Percentiles rank a stretch among this genome's conserved stretches.
Evolutionary conservation across 176 grass and related monocot species (phyloP).

Genomic region (Musa troglodytarum): DNA sequence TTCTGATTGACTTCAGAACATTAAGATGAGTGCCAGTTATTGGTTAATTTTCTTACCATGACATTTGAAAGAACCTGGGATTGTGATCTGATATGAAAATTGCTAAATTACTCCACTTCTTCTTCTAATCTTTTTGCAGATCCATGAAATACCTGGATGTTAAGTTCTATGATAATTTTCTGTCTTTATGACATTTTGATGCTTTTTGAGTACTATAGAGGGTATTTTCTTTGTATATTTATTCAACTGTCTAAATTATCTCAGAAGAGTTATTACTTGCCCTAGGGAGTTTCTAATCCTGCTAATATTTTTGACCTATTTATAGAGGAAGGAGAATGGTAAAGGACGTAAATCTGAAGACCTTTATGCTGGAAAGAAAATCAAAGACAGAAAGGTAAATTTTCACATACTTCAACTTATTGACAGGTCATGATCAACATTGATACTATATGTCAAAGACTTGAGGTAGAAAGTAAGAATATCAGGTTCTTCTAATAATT

Average conservation of each 20-base stretch:
- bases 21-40: too few species aligned
- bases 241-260: constrained; percentile 2
- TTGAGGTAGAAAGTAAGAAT: neutral
- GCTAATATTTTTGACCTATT: constrained; percentile 11
- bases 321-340: constrained; percentile 70
- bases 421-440: neutral
- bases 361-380: constrained; percentile 54
- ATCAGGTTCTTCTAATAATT: too few species aligned
- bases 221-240: neutral
- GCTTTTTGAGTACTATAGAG: neutral
- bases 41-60: too few species aligned
- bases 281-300: constrained; percentile 31
- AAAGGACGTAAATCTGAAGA: constrained; percentile 54
- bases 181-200: neutral
- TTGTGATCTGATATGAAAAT: too few species aligned
- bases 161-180: too few species aligned
- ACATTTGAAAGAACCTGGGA: too few species aligned
- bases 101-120: too few species aligned
- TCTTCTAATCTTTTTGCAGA: neutral
- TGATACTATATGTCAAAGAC: neutral
- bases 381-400: constrained; percentile 80
- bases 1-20: too few species aligned
- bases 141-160: too few species aligned
- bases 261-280: constrained; percentile 19
- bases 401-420: constrained; percentile 4